A percentile compares a stretch with the other conserved stretches of the same genome.
These are phyloP conservation scores for Isoetes engelmannii DNA, from an alignment of 83 land plant species.

Conservation along the genomic window DNA sequence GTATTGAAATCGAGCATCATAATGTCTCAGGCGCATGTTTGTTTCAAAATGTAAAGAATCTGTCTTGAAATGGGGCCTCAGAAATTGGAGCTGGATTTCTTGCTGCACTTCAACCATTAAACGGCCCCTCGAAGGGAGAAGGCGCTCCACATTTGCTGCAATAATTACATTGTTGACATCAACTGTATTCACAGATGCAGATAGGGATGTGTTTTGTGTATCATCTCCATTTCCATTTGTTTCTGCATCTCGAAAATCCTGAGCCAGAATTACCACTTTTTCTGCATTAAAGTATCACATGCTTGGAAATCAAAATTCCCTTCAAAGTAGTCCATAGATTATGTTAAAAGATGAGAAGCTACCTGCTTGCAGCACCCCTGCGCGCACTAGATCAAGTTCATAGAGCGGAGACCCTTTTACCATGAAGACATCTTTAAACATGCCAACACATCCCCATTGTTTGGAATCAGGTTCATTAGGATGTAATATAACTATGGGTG, in stretches of 20 bases:
- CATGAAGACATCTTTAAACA: slow-evolving; percentile 38
- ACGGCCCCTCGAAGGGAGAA: slow-evolving; percentile 29
- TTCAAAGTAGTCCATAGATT: not conserved
- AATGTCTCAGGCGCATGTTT: slow-evolving; percentile 30
- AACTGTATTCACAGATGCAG: slow-evolving; percentile 12
- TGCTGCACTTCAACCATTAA: slow-evolving; percentile 43
- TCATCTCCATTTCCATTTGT: slow-evolving; percentile 11
- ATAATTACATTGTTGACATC: slow-evolving; percentile 41
- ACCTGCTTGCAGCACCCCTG: slow-evolving; percentile 45
- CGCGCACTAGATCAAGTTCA: slow-evolving; percentile 44
- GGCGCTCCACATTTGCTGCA: slow-evolving; percentile 43
- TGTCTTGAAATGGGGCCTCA: slow-evolving; percentile 37
- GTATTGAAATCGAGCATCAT: slow-evolving; percentile 33
- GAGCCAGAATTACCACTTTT: slow-evolving; percentile 40
- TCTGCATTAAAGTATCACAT: slow-evolving; percentile 17
- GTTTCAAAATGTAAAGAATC: slow-evolving; percentile 22
- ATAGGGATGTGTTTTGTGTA: slow-evolving; percentile 14
- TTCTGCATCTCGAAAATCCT: slow-evolving; percentile 16
- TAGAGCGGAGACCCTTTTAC: slow-evolving; percentile 35
- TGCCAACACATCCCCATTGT: slow-evolving; percentile 49
- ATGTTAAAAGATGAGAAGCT: not conserved
- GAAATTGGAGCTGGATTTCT: slow-evolving; percentile 35
- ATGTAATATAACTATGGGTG: slow-evolving; percentile 41
- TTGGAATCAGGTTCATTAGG: slow-evolving; percentile 20
- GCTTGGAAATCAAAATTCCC: not conserved